Conservation (phyloP, 2,329 filamentous ascomycete species). For the Lizonia empirigonia region DNA sequence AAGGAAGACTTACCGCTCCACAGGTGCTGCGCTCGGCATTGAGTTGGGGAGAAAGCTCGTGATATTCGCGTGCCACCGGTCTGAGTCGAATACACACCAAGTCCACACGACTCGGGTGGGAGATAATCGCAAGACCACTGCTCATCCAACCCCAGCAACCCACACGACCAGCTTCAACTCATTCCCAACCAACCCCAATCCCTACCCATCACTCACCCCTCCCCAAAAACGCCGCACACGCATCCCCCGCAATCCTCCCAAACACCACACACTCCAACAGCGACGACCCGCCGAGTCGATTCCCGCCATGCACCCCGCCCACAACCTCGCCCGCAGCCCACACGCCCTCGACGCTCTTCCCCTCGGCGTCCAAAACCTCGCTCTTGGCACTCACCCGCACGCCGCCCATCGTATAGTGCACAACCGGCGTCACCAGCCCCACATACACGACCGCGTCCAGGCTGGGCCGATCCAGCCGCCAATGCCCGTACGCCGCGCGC, state of each 20-base stretch:
- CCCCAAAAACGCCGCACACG: slow-evolving; percentile 21
- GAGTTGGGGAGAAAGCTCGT: no score
- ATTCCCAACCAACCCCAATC: no score
- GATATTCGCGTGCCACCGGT: no score
- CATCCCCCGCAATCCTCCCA: slow-evolving; percentile 61
- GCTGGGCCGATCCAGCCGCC: slow-evolving; percentile 57
- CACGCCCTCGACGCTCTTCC: slow-evolving; percentile 58
- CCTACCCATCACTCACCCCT: no score
- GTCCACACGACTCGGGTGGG: no score
- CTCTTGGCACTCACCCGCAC: slow-evolving; percentile 61
- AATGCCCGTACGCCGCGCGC: slow-evolving; percentile 60
- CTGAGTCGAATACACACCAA: no score
- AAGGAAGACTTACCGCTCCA: slow-evolving; percentile 71
- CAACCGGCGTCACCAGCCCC: slow-evolving; percentile 65
- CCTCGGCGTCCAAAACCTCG: slow-evolving; percentile 57
- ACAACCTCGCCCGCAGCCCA: slow-evolving; percentile 70
- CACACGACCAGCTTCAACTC: no score
- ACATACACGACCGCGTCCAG: slow-evolving; percentile 62
- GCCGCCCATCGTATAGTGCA: slow-evolving; percentile 72
- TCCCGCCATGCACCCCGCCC: slow-evolving; percentile 68
- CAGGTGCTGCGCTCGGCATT: slow-evolving; percentile 69
- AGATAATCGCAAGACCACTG: no score
- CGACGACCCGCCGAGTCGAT: slow-evolving; percentile 66
- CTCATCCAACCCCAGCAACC: no score
- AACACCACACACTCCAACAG: slow-evolving; percentile 69